Evolutionary conservation across 345 rosid genomes (phyloP).

Genomic region (Ceriops tagal): DNA sequence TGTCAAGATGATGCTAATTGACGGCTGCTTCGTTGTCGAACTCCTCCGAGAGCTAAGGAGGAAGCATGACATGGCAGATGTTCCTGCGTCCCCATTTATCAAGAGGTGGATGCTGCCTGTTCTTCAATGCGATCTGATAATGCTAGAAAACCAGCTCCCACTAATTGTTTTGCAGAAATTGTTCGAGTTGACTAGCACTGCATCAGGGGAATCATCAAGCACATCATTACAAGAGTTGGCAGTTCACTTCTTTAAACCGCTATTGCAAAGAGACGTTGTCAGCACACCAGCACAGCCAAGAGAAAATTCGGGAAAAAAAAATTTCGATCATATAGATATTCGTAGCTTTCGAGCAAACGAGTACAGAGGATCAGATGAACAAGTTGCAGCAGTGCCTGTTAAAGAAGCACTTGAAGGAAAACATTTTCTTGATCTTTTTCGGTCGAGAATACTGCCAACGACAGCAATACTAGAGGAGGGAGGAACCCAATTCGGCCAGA

Average conservation of each 20-base stretch:
- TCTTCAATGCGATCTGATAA: conserved; percentile 27
- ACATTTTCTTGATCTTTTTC: conserved; percentile 33
- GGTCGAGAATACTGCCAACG: conserved; percentile 23
- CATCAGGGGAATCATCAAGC: background rate
- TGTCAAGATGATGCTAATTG: conserved; percentile 34
- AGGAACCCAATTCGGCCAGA: too few species aligned
- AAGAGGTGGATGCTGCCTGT: conserved; percentile 34
- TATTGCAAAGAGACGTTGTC: conserved; percentile 10
- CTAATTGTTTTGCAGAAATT: conserved; percentile 18
- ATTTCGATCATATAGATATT: too few species aligned
- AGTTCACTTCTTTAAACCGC: conserved; percentile 25
- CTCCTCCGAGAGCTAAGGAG: conserved; percentile 19
- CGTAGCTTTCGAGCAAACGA: too few species aligned
- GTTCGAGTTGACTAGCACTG: background rate
- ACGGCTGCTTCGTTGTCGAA: conserved; percentile 37
- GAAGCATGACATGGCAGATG: background rate
- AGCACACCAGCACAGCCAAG: too few species aligned
- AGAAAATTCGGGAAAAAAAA: too few species aligned
- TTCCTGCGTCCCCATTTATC: background rate
- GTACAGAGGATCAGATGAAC: too few species aligned
- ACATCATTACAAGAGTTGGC: conserved; percentile 17
- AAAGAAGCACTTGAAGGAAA: background rate
- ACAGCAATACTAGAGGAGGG: background rate
- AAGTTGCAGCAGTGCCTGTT: background rate
- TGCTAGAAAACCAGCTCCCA: conserved; percentile 37